A percentile compares a stretch with the other conserved stretches of the same genome.
Evolutionary conservation across 495 filamentous ascomycete genomes (phyloP).

Genomic region (Penicillium silybi): DNA sequence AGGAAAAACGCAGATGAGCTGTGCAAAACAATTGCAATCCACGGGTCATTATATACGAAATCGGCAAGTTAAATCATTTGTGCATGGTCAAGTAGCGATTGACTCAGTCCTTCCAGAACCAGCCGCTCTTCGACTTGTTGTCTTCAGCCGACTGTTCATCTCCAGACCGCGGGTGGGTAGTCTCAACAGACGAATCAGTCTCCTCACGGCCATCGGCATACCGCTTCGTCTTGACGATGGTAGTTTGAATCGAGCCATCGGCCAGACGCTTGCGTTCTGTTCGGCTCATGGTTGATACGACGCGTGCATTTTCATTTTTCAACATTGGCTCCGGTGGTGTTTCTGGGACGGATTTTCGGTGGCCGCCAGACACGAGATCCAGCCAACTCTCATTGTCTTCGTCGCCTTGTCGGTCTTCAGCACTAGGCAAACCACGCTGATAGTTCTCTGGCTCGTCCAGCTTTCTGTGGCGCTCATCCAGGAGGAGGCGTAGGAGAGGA

Average conservation of each 20-base stretch:
- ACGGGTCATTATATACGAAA: conserved; percentile 7
- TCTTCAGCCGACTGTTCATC: conserved; percentile 6
- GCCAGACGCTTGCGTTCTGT: conserved; percentile 51
- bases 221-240: conserved; percentile 54
- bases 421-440: background rate
- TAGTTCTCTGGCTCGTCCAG: conserved; percentile 11
- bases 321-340: conserved; percentile 5
- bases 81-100: conserved; percentile 2
- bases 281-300: conserved; percentile 56
- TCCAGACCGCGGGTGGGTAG: conserved; percentile 18
- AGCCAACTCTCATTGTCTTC: conserved; percentile 30
- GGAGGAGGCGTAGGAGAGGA: conserved; percentile 31
- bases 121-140: conserved; percentile 28
- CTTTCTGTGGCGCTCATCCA: conserved; percentile 26
- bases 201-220: conserved; percentile 64
- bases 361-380: conserved; percentile 30
- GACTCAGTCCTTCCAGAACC: conserved; percentile 40
- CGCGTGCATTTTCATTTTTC: conserved; percentile 13
- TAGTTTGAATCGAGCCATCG: conserved; percentile 60
- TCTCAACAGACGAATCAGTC: conserved; percentile 44
- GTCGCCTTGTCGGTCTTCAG: conserved; percentile 10
- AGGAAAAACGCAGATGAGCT: conserved; percentile 9
- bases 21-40: conserved; percentile 1
- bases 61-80: background rate
- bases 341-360: conserved; percentile 28